Conservation (phyloP, 176 grass and related monocot genomes). For the sorghum (Sorghum bicolor) region Sorghum_bicolor_NCBIv3 NC_012873.2:67024001-67024500, state of each 20-base stretch:
- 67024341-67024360: not conserved
- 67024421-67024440: constrained; percentile 13
- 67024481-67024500: not conserved
- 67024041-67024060: not conserved
- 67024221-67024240: not conserved
- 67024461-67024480: too few relatives aligned
- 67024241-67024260: not conserved
- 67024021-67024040: constrained; percentile 1
- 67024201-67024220: constrained; percentile 3
- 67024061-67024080: constrained; percentile 18
- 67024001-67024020: constrained; percentile 1
- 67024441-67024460: not conserved
- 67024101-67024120: constrained; percentile 3
- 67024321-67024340: not conserved
- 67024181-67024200: not conserved
- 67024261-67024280: not conserved
- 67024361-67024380: not conserved
- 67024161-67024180: not conserved
- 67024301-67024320: not conserved
- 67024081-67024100: not conserved
- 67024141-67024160: constrained; percentile 23
- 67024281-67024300: not conserved
- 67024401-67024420: constrained; percentile 41
- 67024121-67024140: constrained; percentile 21
- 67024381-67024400: constrained; percentile 17